These are phyloP conservation scores for Coemansia sp. DNA, from an alignment of 192 early-diverging fungal genomes.

Conservation along the genomic window DNA sequence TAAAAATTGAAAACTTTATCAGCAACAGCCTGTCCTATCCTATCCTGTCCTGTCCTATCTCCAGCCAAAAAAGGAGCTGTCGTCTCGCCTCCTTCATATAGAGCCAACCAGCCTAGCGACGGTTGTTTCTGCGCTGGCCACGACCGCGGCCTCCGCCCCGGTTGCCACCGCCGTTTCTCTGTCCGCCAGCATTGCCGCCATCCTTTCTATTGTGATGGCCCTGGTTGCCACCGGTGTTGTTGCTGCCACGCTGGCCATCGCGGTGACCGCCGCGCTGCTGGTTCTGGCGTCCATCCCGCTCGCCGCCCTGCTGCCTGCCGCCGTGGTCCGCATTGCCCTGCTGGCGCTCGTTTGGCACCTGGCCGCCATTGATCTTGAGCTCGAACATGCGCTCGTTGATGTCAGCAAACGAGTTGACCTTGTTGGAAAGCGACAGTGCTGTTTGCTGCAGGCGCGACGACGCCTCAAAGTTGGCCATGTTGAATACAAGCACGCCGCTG, in stretches of 20 bases:
- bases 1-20: not conserved
- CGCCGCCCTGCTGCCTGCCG: conserved; percentile 30
- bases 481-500: conserved; percentile 72
- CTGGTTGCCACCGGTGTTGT: conserved; percentile 17
- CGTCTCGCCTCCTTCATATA: not conserved
- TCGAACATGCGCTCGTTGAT: conserved; percentile 90
- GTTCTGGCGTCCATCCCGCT: conserved; percentile 38
- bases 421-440: conserved; percentile 82
- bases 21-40: too few relatives aligned
- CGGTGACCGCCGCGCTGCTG: conserved; percentile 38
- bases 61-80: not conserved
- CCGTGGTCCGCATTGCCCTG: conserved; percentile 33
- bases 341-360: conserved; percentile 41
- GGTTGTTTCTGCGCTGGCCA: conserved; percentile 22
- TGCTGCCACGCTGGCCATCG: conserved; percentile 28
- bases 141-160: conserved; percentile 18
- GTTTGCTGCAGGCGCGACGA: conserved; percentile 78
- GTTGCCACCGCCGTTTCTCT: conserved; percentile 9
- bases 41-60: too few relatives aligned
- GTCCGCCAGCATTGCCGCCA: conserved; percentile 13
- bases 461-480: conserved; percentile 67
- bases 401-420: conserved; percentile 81
- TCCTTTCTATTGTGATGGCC: conserved; percentile 24
- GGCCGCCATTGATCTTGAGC: conserved; percentile 57
- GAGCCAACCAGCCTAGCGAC: not conserved